Base-by-base conservation (phyloP, 23 red algal species). In the Gracilaria caudata region DNA sequence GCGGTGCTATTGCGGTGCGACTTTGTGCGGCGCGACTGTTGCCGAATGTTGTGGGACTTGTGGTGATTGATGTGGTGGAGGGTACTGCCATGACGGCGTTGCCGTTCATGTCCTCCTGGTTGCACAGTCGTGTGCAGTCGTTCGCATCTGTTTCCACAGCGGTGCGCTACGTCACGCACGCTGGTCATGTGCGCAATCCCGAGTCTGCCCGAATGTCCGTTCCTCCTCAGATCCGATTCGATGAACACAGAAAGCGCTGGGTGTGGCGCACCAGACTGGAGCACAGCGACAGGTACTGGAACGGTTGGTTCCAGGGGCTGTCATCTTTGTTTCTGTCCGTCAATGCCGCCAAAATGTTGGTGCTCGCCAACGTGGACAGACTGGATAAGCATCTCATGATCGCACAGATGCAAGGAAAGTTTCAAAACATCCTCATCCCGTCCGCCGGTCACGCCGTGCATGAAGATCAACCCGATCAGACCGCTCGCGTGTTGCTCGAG, bases 331-430 rank as follows among this genome's bases (percentile, higher is more conserved):
- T 99, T 68, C 73, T 99, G 32, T 80, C 80, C 35, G 81, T 94
- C 4, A 21, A 53, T 17, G 97, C 64, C 7, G 80, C 91, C 29
- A 99, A 99, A 79, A 58, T 99, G 88, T 86, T 99, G 9, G 82
- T 99, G 2, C 92, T 99, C 20, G 93, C 97, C 11, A 92, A 83
- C 25, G 81, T 95, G 20, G 93, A 99, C 74, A 72, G 93, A 24
- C 68, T 99, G 17, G 97, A 99, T 64, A 82, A 86, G 60, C 77
- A 94, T 34, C 88, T 99, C 34, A 99, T 83, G 77, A 95, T 99
- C 34, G 97, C 97, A 20, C 97, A 99, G 79, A 99, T 99, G 97
- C 97, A 99, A 64, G 97, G 97, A 3, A 93, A 90, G 39, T 98
- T 98, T 80, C 95, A 98, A 64, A 93, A 68, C 23, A 73, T 92